Evolutionary conservation across 2,329 filamentous ascomycete species (phyloP).

Genomic region (Aspergillus brasiliensis): DNA sequence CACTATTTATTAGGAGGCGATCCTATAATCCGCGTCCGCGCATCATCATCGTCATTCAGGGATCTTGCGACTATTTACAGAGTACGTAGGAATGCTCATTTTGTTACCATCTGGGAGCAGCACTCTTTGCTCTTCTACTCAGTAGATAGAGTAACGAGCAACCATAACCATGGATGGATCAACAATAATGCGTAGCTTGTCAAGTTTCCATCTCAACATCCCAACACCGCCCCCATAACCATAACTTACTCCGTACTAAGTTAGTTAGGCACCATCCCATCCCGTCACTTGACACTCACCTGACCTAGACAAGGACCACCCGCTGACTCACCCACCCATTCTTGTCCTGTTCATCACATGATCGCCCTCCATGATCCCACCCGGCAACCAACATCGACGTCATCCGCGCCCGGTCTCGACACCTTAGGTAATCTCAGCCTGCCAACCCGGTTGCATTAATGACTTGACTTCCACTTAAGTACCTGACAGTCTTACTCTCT

Average conservation of each 20-base stretch:
- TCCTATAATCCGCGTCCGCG: slow-evolving; percentile 1
- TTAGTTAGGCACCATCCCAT: not conserved
- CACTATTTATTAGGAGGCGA: slow-evolving; percentile 2
- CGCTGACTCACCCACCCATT: not conserved
- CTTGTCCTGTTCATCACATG: slow-evolving; percentile 3
- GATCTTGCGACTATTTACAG: not conserved
- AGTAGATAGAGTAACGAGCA: not conserved
- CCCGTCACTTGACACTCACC: not conserved
- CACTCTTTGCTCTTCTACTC: too few species aligned
- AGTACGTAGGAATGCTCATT: not conserved
- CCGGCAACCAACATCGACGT: not conserved
- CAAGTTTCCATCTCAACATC: not conserved
- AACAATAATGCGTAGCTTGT: not conserved
- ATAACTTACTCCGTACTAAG: too few species aligned
- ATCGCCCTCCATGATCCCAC: not conserved
- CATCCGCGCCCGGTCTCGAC: not conserved
- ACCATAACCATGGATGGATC: not conserved
- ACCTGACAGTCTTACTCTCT: not conserved
- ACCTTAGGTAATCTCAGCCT: slow-evolving; percentile 1
- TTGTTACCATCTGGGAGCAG: not conserved
- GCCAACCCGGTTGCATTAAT: not conserved
- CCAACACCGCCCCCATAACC: not conserved
- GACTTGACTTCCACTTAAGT: not conserved
- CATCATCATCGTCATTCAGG: not conserved
- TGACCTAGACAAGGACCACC: not conserved